Percentiles rank a stretch among this genome's conserved stretches.
Conservation (phyloP, 2,329 filamentous ascomycete genomes). For the Colletotrichum magnum region DNA sequence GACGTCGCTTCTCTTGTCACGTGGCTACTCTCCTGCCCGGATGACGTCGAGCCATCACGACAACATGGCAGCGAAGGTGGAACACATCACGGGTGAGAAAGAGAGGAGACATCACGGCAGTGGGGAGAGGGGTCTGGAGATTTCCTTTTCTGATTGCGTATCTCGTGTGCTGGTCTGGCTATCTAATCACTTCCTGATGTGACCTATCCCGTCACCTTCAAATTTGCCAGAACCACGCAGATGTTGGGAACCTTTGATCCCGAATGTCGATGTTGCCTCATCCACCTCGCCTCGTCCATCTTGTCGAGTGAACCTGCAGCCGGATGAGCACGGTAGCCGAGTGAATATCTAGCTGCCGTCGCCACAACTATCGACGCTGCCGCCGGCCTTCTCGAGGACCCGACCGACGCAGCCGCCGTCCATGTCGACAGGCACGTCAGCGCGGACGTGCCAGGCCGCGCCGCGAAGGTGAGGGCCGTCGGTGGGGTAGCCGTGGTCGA, state of each 20-base stretch:
- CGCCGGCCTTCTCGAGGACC: constrained; percentile 4
- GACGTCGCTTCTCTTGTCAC: no score
- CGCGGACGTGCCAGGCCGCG: constrained; percentile 9
- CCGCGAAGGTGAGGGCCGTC: constrained; percentile 12
- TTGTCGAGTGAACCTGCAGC: no score
- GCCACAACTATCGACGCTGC: not conserved
- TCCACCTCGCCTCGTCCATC: no score
- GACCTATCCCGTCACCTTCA: not conserved
- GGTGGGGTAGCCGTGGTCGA: not conserved
- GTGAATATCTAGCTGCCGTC: not conserved
- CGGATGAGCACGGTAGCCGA: not conserved
- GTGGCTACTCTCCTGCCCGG: no score
- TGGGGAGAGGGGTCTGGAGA: not conserved
- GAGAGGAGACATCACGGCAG: not conserved
- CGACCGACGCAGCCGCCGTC: constrained; percentile 13
- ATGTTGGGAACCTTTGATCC: no score
- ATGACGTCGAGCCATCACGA: no score
- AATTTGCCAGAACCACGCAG: no score
- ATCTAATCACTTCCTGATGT: not conserved
- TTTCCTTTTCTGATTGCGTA: not conserved
- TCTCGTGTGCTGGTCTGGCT: not conserved
- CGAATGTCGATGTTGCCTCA: no score
- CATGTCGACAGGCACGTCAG: constrained; percentile 7
- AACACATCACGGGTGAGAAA: not conserved
- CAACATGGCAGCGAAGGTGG: not conserved